These are phyloP conservation scores for Rutstroemia sp. DNA, from an alignment of 2,329 filamentous ascomycete species.

Conservation along the genomic window DNA sequence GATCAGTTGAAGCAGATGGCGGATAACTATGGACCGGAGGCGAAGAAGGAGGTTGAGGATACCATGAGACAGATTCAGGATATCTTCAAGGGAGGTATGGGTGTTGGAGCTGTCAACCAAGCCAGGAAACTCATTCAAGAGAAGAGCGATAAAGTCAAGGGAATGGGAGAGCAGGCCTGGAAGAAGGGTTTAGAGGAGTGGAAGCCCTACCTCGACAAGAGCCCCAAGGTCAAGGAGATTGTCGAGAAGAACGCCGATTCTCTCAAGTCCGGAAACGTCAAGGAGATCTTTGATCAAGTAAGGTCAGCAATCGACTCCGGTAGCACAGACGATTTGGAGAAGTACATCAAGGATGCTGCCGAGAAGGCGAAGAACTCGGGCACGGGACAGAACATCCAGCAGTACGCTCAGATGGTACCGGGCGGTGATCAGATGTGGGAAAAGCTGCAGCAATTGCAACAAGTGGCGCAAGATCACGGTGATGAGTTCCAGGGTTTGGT, in stretches of 20 bases:
- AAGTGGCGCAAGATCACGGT: conserved; percentile 60
- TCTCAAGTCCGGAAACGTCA: conserved; percentile 59
- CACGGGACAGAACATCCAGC: conserved; percentile 32
- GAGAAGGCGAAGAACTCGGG: conserved; percentile 51
- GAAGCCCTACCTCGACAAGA: conserved; percentile 68
- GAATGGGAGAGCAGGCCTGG: conserved; percentile 66
- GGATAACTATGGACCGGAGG: conserved; percentile 65
- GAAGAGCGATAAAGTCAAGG: conserved; percentile 58
- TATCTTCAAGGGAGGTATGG: conserved; percentile 55
- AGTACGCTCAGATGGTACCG: conserved; percentile 60
- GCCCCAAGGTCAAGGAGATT: conserved; percentile 65
- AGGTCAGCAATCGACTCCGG: conserved; percentile 55
- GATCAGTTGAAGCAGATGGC: conserved; percentile 64
- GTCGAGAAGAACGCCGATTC: conserved; percentile 63
- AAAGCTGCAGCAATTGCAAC: conserved; percentile 57
- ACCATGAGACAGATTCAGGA: conserved; percentile 62
- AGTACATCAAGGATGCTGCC: conserved; percentile 51
- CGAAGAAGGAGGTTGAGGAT: conserved; percentile 67
- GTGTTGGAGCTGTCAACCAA: conserved; percentile 46
- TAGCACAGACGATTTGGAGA: conserved; percentile 50
- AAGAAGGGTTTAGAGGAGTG: conserved; percentile 63
- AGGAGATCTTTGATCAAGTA: conserved; percentile 55
- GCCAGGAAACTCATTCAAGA: conserved; percentile 58
- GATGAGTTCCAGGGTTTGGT: conserved; percentile 63
- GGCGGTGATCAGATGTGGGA: conserved; percentile 56